Evolutionary conservation across 2,329 filamentous ascomycete species (phyloP).

Genomic region (Westerdykella aurantiaca): DNA sequence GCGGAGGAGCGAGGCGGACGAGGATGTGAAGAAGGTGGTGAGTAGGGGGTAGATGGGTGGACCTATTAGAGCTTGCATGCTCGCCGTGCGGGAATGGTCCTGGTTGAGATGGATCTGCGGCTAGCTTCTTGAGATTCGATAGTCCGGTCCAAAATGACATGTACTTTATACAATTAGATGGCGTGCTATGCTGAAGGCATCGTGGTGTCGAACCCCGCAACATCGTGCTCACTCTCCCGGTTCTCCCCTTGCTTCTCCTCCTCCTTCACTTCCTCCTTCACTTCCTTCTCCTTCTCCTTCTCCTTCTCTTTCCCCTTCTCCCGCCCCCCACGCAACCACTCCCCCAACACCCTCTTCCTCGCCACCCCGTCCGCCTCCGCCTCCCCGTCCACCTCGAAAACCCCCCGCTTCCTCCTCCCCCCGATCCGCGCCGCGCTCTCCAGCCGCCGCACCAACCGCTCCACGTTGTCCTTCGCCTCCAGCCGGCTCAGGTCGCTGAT

Average conservation of each 20-base stretch:
- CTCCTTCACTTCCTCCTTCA: not conserved
- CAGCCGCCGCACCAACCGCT: constrained; percentile 69
- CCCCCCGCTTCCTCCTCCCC: constrained; percentile 35
- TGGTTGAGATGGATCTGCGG: no score
- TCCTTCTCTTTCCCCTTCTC: not conserved
- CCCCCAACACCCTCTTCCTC: not conserved
- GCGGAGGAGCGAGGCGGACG: constrained; percentile 18
- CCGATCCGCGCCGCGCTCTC: constrained; percentile 64
- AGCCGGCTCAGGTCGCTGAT: constrained; percentile 51
- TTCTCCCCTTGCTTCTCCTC: not conserved
- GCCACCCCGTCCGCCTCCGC: constrained; percentile 31
- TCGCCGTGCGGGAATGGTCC: no score
- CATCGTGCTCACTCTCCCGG: no score
- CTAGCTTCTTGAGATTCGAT: no score
- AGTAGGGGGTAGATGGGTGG: constrained; percentile 3
- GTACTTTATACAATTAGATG: no score
- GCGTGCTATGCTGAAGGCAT: no score
- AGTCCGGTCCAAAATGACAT: no score
- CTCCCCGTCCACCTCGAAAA: constrained; percentile 42
- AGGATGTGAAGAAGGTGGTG: constrained; percentile 12
- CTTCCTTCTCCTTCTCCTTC: not conserved
- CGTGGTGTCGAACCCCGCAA: no score
- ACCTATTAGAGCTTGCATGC: not conserved
- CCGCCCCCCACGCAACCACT: constrained; percentile 3
- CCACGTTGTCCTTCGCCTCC: constrained; percentile 70